Conservation (phyloP, 1,139 yeast species). For the Arxiozyma slooffiae region DNA sequence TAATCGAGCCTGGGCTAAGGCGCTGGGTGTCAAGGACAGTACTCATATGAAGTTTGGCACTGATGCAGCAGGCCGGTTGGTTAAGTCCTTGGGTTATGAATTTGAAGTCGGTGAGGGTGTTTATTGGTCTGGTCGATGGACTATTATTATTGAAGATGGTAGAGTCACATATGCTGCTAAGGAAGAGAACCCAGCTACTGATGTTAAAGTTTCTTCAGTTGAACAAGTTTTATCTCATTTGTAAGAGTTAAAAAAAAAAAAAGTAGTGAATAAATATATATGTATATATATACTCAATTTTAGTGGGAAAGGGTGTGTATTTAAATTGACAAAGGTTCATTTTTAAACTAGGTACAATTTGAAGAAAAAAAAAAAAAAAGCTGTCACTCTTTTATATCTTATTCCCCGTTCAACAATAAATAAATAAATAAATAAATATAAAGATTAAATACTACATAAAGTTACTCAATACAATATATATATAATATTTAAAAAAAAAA, state of each 20-base stretch:
- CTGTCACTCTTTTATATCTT: no score
- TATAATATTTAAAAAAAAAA: no score
- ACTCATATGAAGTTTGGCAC: slow-evolving; percentile 55
- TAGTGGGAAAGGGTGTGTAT: no score
- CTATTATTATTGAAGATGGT: slow-evolving; percentile 59
- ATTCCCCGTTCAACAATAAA: no score
- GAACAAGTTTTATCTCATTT: slow-evolving; percentile 42
- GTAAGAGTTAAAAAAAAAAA: slow-evolving; percentile 14
- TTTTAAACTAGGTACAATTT: no score
- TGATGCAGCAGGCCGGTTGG: slow-evolving; percentile 59
- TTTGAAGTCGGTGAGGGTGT: slow-evolving; percentile 49
- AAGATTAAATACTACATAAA: no score
- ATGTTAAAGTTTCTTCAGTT: slow-evolving; percentile 55
- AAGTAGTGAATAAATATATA: neutral
- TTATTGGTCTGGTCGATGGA: slow-evolving; percentile 62
- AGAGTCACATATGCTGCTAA: slow-evolving; percentile 52
- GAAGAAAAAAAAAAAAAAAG: no score
- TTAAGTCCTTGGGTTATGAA: slow-evolving; percentile 52
- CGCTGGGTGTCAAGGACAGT: slow-evolving; percentile 37
- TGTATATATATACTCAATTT: no score
- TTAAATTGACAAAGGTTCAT: no score
- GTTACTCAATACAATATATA: no score
- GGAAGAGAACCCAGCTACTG: slow-evolving; percentile 45
- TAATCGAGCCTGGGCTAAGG: slow-evolving; percentile 71
- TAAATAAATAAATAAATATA: no score